Base-by-base conservation (phyloP, 805 yeast species). In the Brettanomyces sp. region DNA sequence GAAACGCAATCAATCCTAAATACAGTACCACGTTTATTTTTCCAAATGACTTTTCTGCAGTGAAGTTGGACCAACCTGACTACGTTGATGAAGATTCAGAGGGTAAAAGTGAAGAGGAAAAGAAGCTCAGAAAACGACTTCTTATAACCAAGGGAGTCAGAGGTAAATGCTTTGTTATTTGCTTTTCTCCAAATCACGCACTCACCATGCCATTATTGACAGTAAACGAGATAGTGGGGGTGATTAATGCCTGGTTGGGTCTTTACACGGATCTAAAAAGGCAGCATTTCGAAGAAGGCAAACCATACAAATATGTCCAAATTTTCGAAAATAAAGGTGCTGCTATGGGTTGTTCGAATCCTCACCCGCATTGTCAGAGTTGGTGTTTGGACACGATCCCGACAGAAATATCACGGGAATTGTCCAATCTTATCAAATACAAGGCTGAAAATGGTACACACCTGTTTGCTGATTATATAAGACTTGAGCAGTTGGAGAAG, bases 271-370 rank as follows among this genome's bases (percentile, higher is more conserved):
- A 23, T 14, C 24, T 39, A 18, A 39, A 39, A 22, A 13, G 12
- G 11, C 34, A 39, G 34, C 32, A 39, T 39, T 12, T 32, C 14
- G 14, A 14, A 6, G 42, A 32, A 6, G 28, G 28, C 18, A 32
- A 28, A 13, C 42, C 42, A 6, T 39, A 39, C n/a, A 39, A 39
- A 33, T 39, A 39, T 25, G 32, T 39, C 13, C 42, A 39, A 32
- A 39, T 39, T 32, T 39, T 39, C 24, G 42, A 39, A 22, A 39
- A 39, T 25, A 39, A 39, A 25, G 42, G 42, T 39, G 42, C 42
- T 8, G 33, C 42, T 18, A 39, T 39, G 42, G 42, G 42, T 13
- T 39, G 42, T 18, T 39, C 42, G n/a, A 39, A 39, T 25, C 42
- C 42, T 22, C 42, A 39, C 24, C 42, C 42, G 7, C 42, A 39